Evolutionary conservation across 768 basidiomycete species (phyloP), one percentile per base, ranked within the genome.

Genomic region (Leccinum olivaceopallidum): DNA sequence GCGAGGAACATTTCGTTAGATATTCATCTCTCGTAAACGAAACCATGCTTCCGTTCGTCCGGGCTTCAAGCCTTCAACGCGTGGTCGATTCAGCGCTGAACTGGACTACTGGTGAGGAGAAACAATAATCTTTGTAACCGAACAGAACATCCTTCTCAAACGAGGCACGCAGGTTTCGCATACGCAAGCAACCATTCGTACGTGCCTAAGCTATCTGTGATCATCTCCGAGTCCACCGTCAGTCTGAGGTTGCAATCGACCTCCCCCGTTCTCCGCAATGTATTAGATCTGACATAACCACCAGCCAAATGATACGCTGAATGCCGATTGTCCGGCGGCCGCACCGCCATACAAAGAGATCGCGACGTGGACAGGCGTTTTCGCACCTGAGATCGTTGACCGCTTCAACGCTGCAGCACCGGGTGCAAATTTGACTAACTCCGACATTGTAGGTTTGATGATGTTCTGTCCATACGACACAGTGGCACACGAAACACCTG

Each of bases 381-480:
- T 82, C 64, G 82, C 82, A 0, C 75, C 81, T 1, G 69, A 80
- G 0, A 84, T 90, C 51, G 82, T 80, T 0, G 71, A 74, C 1
- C 82, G 85, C 30, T 75, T 93, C 55, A 89, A 90, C 65, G 39
- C 67, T 5, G 78, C 76, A 37, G 86, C 88, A 0, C 85, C 84
- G 0, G 88, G 88, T 16, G 85, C 87, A 2, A 79, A 84, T 36
- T 69, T 95, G 47, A 78, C 75, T 0, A 64, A 79, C 18, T 58
- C 61, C 2, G 88, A 95, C 66, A 76, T 85, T 0, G 77, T 80
- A 39, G 80, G 75, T 56, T 74, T 94, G 53, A 83, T 92, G 69
- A 78, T 84, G 2, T 77, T 94, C 55, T 94, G 93, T 67, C 79
- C 90, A 0, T 92, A 94, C 67, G 88, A 92, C 58, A 88, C 82